phyloP scores from a whole-genome alignment of 2,329 filamentous ascomycete species.

The Curvularia eragrostidis region DNA sequence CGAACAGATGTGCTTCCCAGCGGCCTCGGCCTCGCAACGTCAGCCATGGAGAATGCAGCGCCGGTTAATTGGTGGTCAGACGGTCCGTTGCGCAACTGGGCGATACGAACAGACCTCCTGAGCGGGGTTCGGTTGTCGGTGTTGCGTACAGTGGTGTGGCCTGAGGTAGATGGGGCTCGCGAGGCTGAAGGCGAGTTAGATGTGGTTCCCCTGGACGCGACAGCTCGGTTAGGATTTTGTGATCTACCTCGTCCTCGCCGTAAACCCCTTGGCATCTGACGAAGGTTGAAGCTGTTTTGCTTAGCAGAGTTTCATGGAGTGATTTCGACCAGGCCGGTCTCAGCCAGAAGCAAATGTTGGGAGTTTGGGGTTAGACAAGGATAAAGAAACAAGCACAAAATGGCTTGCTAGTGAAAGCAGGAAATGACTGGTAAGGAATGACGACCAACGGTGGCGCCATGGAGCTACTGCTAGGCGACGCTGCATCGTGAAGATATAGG shows the following conservation, averaged over 20 bases:
- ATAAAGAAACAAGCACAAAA: slow-evolving; percentile 7
- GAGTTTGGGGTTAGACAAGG: slow-evolving; percentile 17
- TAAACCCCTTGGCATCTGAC: slow-evolving; percentile 48
- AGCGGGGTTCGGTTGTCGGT: slow-evolving; percentile 32
- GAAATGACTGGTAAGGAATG: slow-evolving; percentile 14
- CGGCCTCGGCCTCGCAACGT: slow-evolving; percentile 48
- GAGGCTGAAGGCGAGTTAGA: slow-evolving; percentile 28
- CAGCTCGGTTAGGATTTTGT: slow-evolving; percentile 36
- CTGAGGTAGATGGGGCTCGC: slow-evolving; percentile 20
- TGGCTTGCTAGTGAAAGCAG: slow-evolving; percentile 7
- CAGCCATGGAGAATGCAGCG: slow-evolving; percentile 41
- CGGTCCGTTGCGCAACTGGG: slow-evolving; percentile 39
- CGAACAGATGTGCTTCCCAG: slow-evolving; percentile 41
- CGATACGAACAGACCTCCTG: slow-evolving; percentile 44
- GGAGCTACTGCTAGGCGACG: slow-evolving; percentile 17
- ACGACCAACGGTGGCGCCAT: slow-evolving; percentile 29
- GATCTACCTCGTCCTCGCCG: slow-evolving; percentile 47
- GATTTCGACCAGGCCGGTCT: slow-evolving; percentile 26
- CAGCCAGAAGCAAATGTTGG: slow-evolving; percentile 23
- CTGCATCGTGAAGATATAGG: slow-evolving; percentile 30
- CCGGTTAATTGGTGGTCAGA: slow-evolving; percentile 24
- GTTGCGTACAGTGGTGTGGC: slow-evolving; percentile 25
- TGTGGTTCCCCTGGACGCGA: slow-evolving; percentile 35
- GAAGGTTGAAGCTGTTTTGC: slow-evolving; percentile 39
- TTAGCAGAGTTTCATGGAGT: slow-evolving; percentile 37